phyloP scores from a whole-genome alignment of 1,284 basidiomycete species.

The Naganishia liquefaciens region DNA sequence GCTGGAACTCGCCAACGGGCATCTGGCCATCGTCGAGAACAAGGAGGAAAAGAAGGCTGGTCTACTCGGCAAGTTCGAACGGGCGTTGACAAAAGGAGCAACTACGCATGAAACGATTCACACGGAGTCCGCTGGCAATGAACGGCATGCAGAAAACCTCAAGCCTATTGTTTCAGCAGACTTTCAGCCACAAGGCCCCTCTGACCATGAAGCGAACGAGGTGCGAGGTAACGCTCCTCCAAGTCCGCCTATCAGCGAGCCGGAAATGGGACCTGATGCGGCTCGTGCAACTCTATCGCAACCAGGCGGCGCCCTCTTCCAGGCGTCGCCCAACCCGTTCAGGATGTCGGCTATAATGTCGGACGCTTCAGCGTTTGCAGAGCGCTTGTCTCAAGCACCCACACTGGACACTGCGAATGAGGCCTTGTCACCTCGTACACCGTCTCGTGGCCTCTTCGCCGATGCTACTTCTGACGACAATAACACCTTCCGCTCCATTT shows the following conservation, averaged over 20 bases:
- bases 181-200: conserved; percentile 4
- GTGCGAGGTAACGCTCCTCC: conserved; percentile 50
- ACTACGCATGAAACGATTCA: conserved; percentile 15
- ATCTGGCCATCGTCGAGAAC: background rate
- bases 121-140: background rate
- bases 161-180: conserved; percentile 21
- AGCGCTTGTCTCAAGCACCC: background rate
- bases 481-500: background rate
- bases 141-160: background rate
- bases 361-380: background rate
- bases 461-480: background rate
- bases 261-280: conserved; percentile 12
- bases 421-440: background rate
- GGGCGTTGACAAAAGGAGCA: conserved; percentile 32
- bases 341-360: background rate
- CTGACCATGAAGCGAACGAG: conserved; percentile 28
- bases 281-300: conserved; percentile 1
- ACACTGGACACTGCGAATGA: background rate
- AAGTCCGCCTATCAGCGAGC: conserved; percentile 48
- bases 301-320: background rate
- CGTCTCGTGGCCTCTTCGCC: background rate
- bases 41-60: conserved; percentile 21
- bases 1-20: conserved; percentile 10
- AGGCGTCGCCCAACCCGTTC: background rate
- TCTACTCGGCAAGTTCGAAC: conserved; percentile 21